Evolutionary conservation across 768 basidiomycete genomes (phyloP), one percentile per base, ranked within the genome.

Genomic region (Sistotremastrum suecicum): DNA sequence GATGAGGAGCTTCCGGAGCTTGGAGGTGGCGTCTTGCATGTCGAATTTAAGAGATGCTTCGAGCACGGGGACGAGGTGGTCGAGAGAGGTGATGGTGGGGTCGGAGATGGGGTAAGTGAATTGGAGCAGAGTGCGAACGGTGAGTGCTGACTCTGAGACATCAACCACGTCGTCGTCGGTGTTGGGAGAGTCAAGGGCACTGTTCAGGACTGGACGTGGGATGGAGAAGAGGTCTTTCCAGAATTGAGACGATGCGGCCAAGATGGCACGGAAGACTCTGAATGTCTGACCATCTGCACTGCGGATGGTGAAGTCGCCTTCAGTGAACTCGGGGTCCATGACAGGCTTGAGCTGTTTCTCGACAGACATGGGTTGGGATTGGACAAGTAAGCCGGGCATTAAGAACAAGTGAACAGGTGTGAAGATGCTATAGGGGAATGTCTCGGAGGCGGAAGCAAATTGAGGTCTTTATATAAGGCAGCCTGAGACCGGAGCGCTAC

Each of bases 191-290:
- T 10, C 45, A n/a, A 34, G 11, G 8, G 48, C 34, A 47, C 60
- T 39, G 37, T 52, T 49, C 20, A 20, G 20, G 20, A 20, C 20
- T 7, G 68, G 61, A 50, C 82, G 80, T 4, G 82, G 79, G 11
- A 83, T 63, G 20, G 72, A 58, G 54, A 85, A 78, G 77, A 83
- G 75, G 46, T 78, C 72, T 43, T 60, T 57, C 60, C 84, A 86
- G 61, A 84, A 79, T 2, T 76, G 68, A 4, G 83, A 84, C 1
- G 78, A 76, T 4, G 67, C 64, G 7, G 72, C 62, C 41, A 86
- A 71, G 49, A 85, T 70, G 57, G 69, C 72, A 49, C 68, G 67
- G 60, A 82, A 82, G 33, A 76, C 72, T 37, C 64, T 69, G 54
- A 83, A 82, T 52, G 75, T 68, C 43, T 68, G 62, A 10, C 60